Evolutionary conservation across 2,329 filamentous ascomycete species (phyloP).

Genomic region (Ilyonectria robusta): DNA sequence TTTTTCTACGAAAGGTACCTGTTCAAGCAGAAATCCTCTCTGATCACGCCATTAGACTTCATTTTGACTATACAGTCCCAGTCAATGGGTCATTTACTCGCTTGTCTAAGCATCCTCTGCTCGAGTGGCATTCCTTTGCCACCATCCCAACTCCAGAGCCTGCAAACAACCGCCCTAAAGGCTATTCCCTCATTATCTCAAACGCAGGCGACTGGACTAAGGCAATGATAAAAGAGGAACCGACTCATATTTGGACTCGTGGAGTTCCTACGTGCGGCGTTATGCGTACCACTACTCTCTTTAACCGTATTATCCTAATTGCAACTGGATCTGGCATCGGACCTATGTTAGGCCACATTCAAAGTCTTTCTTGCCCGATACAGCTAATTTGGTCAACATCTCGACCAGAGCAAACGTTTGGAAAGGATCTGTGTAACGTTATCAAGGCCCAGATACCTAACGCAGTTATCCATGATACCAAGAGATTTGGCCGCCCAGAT

Average conservation of each 20-base stretch:
- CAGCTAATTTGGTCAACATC: conserved; percentile 80
- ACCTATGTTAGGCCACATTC: conserved; percentile 73
- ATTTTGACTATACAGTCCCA: conserved; percentile 75
- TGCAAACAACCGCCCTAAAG: conserved; percentile 48
- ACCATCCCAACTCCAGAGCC: conserved; percentile 60
- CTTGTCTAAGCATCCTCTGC: conserved; percentile 71
- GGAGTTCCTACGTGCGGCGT: too few relatives aligned
- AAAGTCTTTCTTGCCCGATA: conserved; percentile 62
- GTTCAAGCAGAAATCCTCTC: conserved; percentile 79
- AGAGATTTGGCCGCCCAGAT: conserved; percentile 72
- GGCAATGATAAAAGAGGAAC: too few relatives aligned
- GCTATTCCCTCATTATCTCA: conserved; percentile 78
- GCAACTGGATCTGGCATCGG: conserved; percentile 83
- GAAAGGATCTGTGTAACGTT: too few relatives aligned
- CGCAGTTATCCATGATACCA: conserved; percentile 73
- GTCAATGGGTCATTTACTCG: conserved; percentile 63
- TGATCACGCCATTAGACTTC: conserved; percentile 79
- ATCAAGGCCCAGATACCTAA: too few relatives aligned
- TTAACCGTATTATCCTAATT: conserved; percentile 75
- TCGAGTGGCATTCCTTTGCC: too few relatives aligned
- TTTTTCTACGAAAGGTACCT: conserved; percentile 75
- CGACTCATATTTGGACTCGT: too few relatives aligned
- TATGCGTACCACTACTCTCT: conserved; percentile 62
- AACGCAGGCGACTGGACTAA: conserved; percentile 72
- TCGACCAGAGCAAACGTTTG: conserved; percentile 72